phyloP scores from a whole-genome alignment of 2,329 filamentous ascomycete genomes.

The Colletotrichum eremochloae region DNA sequence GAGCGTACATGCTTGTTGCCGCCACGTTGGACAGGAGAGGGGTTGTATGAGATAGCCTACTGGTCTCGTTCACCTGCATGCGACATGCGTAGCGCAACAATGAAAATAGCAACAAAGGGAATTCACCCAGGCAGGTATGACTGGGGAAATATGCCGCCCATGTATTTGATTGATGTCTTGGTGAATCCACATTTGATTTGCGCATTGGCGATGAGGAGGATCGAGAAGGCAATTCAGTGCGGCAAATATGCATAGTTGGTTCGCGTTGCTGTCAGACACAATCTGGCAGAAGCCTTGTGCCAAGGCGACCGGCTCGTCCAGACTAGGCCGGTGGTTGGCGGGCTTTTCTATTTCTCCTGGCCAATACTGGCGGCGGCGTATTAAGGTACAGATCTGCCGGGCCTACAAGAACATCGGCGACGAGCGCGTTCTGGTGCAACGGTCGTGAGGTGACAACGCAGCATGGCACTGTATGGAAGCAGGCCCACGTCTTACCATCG shows the following conservation, averaged over 20 bases:
- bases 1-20: background rate
- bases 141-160: background rate
- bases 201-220: background rate
- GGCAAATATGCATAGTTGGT: background rate
- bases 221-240: background rate
- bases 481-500: background rate
- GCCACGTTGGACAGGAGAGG: slow-evolving; percentile 16
- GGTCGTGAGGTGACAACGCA: background rate
- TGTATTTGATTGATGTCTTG: background rate
- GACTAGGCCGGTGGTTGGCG: background rate
- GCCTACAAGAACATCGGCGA: background rate
- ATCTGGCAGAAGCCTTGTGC: slow-evolving; percentile 23
- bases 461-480: background rate
- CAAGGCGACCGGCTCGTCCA: slow-evolving; percentile 5
- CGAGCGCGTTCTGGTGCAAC: background rate
- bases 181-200: background rate
- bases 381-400: background rate
- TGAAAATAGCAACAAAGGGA: slow-evolving; percentile 3
- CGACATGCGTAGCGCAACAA: slow-evolving; percentile 11
- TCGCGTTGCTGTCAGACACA: background rate
- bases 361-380: background rate
- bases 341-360: slow-evolving; percentile 1
- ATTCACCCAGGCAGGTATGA: background rate
- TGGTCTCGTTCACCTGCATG: slow-evolving; percentile 18
- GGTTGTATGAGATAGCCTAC: background rate